Conservation (phyloP, 2,329 filamentous ascomycete genomes). For the Diaporthe caulivora region DNA sequence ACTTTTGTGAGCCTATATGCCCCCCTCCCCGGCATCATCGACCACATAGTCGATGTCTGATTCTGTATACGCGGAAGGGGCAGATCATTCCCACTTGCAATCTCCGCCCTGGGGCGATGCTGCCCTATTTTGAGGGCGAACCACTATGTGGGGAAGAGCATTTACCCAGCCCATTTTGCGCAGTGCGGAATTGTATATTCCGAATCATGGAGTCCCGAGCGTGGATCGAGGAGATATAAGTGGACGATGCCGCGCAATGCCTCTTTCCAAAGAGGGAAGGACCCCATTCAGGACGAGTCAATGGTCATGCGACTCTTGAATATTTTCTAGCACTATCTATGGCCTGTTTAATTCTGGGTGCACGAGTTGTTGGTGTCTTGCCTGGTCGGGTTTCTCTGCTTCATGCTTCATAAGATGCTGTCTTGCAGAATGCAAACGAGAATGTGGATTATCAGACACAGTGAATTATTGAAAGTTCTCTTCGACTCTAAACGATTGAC, state of each 20-base stretch:
- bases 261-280: background rate
- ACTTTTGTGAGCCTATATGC: background rate
- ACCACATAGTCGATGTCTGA: background rate
- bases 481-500: too few species aligned
- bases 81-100: constrained; percentile 11
- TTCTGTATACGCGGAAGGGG: constrained; percentile 14
- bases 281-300: constrained; percentile 3
- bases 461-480: background rate
- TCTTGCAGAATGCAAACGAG: background rate
- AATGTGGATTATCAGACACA: background rate
- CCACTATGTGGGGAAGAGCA: background rate
- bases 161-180: background rate
- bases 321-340: background rate
- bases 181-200: background rate
- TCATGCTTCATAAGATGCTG: background rate
- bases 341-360: background rate
- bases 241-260: constrained; percentile 7
- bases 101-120: constrained; percentile 10
- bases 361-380: background rate
- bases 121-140: background rate
- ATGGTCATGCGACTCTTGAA: background rate
- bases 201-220: constrained; percentile 1
- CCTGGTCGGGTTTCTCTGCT: too few species aligned
- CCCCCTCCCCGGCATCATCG: background rate
- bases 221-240: background rate